Conservation (phyloP, 345 rosid genomes). For the Syzygium jambos region DNA sequence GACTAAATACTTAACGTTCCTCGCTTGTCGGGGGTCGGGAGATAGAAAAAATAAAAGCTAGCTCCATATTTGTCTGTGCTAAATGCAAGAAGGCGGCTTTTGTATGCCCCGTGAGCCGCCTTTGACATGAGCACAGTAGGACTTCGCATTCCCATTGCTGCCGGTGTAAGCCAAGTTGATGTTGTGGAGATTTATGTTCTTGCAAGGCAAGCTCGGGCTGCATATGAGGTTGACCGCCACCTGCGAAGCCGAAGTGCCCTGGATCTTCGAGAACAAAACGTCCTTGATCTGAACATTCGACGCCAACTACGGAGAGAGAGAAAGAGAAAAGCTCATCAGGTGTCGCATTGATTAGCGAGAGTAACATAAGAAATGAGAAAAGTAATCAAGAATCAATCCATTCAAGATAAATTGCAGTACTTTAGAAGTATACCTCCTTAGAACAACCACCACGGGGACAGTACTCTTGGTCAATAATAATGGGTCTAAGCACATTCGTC, state of each 20-base stretch:
- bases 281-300: constrained; percentile 8
- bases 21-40: neutral
- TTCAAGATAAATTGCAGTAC: neutral
- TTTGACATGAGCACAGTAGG: neutral
- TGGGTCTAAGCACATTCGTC: constrained; percentile 19
- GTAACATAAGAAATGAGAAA: neutral
- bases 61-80: too few species aligned
- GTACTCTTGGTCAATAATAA: constrained; percentile 33
- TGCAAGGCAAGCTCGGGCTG: constrained; percentile 7
- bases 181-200: constrained; percentile 3
- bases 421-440: neutral
- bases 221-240: constrained; percentile 8
- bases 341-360: neutral
- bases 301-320: neutral
- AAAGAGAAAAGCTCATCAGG: too few species aligned
- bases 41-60: neutral
- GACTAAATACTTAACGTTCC: constrained; percentile 25
- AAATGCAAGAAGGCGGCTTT: neutral
- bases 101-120: constrained; percentile 4
- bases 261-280: neutral
- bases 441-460: constrained; percentile 8
- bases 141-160: neutral
- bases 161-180: neutral
- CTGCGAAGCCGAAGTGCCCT: constrained; percentile 10
- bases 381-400: neutral